phyloP scores from a whole-genome alignment of 176 grass and related monocot genomes.

The Oryza glaberrima region DNA sequence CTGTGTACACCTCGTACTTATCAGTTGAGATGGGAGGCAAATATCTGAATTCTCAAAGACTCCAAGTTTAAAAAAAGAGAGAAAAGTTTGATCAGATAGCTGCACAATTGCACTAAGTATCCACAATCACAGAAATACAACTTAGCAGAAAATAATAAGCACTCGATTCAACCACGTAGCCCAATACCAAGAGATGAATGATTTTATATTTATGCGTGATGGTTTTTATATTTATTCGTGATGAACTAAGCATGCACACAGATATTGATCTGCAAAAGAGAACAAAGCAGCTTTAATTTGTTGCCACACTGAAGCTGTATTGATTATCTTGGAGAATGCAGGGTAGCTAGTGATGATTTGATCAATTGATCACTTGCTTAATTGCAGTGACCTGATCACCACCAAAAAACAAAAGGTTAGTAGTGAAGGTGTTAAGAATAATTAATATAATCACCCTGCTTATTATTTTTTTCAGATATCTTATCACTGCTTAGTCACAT shows the following conservation, averaged over 20 bases:
- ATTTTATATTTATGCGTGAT: conserved; percentile 4
- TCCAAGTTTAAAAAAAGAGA: neutral
- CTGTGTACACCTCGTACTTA: neutral
- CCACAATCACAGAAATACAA: neutral
- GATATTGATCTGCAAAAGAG: neutral
- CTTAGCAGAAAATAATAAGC: neutral
- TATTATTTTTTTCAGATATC: neutral
- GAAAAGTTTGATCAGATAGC: neutral
- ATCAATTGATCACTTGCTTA: conserved; percentile 9
- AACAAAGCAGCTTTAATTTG: conserved; percentile 31
- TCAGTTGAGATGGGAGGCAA: neutral
- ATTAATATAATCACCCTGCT: neutral
- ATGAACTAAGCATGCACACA: conserved; percentile 22
- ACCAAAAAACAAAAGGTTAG: conserved; percentile 1
- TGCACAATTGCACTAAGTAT: neutral
- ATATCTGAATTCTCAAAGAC: conserved; percentile 18
- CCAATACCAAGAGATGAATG: neutral
- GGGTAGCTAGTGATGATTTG: conserved; percentile 12
- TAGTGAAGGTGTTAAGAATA: conserved; percentile 22
- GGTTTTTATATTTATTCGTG: neutral
- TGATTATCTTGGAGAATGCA: conserved; percentile 28
- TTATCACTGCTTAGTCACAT: conserved; percentile 34
- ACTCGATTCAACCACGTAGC: neutral
- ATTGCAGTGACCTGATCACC: conserved; percentile 19
- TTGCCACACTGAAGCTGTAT: conserved; percentile 28